Base-by-base conservation (phyloP, 2,329 filamentous ascomycete genomes). In the Daldinia sp. region DNA sequence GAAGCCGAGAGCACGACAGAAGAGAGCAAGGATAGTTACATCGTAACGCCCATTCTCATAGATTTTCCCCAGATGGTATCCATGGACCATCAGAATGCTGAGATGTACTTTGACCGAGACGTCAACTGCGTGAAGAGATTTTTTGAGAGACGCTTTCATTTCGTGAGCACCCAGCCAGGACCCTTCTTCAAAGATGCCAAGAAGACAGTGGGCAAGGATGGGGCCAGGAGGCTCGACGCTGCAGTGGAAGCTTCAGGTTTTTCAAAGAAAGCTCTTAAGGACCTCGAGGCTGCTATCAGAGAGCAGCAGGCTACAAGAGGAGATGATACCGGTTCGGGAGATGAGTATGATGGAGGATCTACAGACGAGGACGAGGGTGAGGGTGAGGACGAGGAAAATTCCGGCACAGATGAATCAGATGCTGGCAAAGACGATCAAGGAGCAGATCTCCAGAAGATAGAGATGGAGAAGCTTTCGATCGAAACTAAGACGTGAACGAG, bases 61-160 rank as follows among this genome's bases (percentile, higher is more conserved):
- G 97, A 99, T 82, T 99, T 99, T 77, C 96, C 96, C 0, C 96
- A 99, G 79, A 98, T 98, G 92, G 89, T 99, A 1, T 98, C 95
- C 0, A 93, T 97, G 78, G 93, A 97, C 74, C 96, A 99, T 78
- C 82, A 85, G 39, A 98, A 99, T 76, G 97, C 96, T 18, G 92
- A 97, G 78, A 97, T 94, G 88, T 98, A 99, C 81, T 99, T 99
- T 79, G 93, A 98, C 78, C 90, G 96, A 71, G 96, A 99, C 75
- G 94, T 99, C 13, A 90, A 93, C 70, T 99, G 97, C 80, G 91
- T 99, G 76, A 98, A 98, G 82, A 89, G 92, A 35, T 99, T 97
- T 80, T 99, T 99, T 78, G 87, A 93, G 77, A 87, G 94, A 23
- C 89, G 93, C 33, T 99, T 97, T 80, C 90, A 93, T 73, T 99